These are phyloP conservation scores for Ustilago curta DNA, from an alignment of 1,284 basidiomycete species.

Conservation along the genomic window DNA sequence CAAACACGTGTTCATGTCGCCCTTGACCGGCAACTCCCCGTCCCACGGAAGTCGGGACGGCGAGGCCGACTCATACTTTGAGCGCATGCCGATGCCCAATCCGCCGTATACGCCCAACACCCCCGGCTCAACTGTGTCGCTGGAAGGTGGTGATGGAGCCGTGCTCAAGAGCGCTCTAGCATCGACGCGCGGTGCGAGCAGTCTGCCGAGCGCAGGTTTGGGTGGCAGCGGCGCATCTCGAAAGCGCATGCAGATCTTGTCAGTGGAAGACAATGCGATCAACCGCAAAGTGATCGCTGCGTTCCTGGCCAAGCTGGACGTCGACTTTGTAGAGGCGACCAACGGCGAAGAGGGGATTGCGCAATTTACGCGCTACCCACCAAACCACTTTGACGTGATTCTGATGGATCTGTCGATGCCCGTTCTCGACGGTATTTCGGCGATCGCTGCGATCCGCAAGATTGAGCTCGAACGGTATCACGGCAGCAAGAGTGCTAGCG, in stretches of 20 bases:
- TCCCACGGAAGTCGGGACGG: constrained; percentile 29
- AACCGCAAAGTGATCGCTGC: constrained; percentile 60
- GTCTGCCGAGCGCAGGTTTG: constrained; percentile 8
- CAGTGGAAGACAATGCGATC: constrained; percentile 65
- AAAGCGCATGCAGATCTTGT: constrained; percentile 53
- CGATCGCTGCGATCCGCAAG: constrained; percentile 83
- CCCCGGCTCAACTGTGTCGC: constrained; percentile 70
- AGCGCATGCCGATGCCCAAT: constrained; percentile 31
- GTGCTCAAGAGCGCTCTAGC: constrained; percentile 71
- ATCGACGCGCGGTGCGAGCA: constrained; percentile 18
- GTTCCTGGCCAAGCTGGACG: constrained; percentile 49
- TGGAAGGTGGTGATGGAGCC: constrained; percentile 72
- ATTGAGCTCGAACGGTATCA: constrained; percentile 76
- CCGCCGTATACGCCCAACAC: constrained; percentile 70
- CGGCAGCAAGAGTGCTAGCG: constrained; percentile 10
- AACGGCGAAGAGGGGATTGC: constrained; percentile 61
- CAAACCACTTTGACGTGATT: constrained; percentile 54
- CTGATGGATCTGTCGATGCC: constrained; percentile 90
- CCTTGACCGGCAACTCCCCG: constrained; percentile 16
- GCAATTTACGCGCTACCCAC: constrained; percentile 41
- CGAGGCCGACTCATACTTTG: constrained; percentile 50
- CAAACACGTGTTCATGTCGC: constrained; percentile 61
- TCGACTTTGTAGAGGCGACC: constrained; percentile 56
- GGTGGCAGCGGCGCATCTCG: constrained; percentile 32
- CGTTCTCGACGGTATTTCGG: constrained; percentile 84